Evolutionary conservation across 2,329 filamentous ascomycete species (phyloP), one percentile per base, ranked within the genome.

Genomic region (Botrytis medusae): DNA sequence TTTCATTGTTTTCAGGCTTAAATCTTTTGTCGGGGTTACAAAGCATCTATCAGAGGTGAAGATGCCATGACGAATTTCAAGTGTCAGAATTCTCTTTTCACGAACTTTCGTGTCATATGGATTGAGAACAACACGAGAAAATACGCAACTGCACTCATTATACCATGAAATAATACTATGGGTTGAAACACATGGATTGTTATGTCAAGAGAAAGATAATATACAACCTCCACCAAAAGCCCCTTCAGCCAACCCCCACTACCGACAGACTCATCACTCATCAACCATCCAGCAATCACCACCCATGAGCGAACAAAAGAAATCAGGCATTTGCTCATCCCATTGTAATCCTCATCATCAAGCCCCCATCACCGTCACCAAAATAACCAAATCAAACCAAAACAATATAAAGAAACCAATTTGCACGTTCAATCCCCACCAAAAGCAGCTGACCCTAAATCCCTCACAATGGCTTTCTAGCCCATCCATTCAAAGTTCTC

Each of bases 401-500:
- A 60, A 25, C 22, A 48, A 59, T 42, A 25, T 14, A 69, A 61
- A 68, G 54, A 72, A 60, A 34, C 44, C 34, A 51, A 61, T 51
- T 37, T 42, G 46, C 10, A 32, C 62, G 20, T 16, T 48, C 40
- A 25, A 20, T n/a, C 32, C 12, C 16, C 40, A 18, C 42, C n/a
- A 9, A 62, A 63, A 57, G 46, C 10, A 20, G 62, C 37, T 10
- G n/a, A 40, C 25, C 37, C 42, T 74, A 73, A 48, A 61, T 54
- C 32, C 29, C 71, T n/a, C 16, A 60, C 29, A 78, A 37, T 20
- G 90, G 89, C 85, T 92, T 92, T 80, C 86, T 86, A 34, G 89
- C 87, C 80, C 89, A 91, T 12, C 90, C 90, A 74, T 84, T 88
- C 75, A 92, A 82, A 83, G 88, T 85, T 73, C 90, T 85, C 83